Conservation (phyloP, 345 rosid genomes). For the Acer negundo region DNA sequence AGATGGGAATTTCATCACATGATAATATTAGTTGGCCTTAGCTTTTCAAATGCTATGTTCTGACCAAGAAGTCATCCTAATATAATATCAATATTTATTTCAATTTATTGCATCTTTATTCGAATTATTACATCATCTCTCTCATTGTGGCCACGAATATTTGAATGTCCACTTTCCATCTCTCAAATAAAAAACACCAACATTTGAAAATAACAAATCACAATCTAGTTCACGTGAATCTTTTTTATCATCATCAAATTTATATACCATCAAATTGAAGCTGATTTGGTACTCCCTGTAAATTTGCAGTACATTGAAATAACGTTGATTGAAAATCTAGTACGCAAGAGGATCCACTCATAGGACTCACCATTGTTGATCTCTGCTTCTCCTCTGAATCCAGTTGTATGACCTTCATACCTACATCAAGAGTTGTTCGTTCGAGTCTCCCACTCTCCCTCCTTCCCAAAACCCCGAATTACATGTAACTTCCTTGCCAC, state of each 20-base stretch:
- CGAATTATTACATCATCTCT: too few species aligned
- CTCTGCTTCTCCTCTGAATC: not conserved
- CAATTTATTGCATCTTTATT: too few species aligned
- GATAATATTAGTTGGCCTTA: not conserved
- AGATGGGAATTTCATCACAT: not conserved
- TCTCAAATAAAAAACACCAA: not conserved
- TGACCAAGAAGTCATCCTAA: not conserved
- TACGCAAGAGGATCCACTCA: not conserved
- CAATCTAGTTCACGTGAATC: not conserved
- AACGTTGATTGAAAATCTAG: not conserved
- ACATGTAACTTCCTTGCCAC: too few species aligned
- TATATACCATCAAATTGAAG: not conserved
- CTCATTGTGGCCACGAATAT: not conserved
- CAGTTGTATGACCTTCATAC: too few species aligned
- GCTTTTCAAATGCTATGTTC: not conserved
- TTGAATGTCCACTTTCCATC: not conserved
- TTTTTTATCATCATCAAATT: not conserved
- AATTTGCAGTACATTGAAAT: not conserved
- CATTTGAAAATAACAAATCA: not conserved
- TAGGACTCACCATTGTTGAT: not conserved
- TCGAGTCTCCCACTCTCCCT: too few species aligned
- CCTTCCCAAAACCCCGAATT: too few species aligned
- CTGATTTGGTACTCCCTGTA: not conserved
- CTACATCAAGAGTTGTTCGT: too few species aligned
- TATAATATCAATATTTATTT: too few species aligned